These are phyloP conservation scores for Cytospora schulzeri DNA, from an alignment of 2,329 filamentous ascomycete genomes.

Conservation along the genomic window DNA sequence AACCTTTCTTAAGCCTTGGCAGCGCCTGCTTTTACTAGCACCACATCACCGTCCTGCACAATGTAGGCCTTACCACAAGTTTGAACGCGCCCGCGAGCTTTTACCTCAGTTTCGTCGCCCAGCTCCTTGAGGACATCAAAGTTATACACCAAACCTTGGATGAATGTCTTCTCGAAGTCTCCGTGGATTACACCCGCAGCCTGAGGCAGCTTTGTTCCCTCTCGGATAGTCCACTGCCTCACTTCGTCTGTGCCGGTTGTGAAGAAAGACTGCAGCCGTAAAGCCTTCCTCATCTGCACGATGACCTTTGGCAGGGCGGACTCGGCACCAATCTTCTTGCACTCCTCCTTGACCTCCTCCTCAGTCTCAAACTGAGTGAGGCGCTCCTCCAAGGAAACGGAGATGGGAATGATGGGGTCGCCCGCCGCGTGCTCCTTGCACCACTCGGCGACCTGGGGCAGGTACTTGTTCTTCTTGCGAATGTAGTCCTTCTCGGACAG, in stretches of 20 bases:
- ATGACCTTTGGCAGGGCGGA: constrained; percentile 92
- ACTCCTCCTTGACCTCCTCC: constrained; percentile 77
- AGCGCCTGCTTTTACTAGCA: constrained; percentile 89
- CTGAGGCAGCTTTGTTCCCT: not conserved
- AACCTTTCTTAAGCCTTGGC: constrained; percentile 62
- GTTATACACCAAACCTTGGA: constrained; percentile 94
- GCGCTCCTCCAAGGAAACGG: constrained; percentile 90
- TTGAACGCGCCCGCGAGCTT: constrained; percentile 86
- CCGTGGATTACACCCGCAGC: constrained; percentile 56
- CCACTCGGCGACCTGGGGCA: constrained; percentile 92
- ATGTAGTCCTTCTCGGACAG: constrained; percentile 96
- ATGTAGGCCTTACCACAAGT: constrained; percentile 83
- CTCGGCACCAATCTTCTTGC: constrained; percentile 83
- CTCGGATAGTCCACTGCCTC: constrained; percentile 75
- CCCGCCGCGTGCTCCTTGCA: constrained; percentile 86
- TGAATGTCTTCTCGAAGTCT: constrained; percentile 93
- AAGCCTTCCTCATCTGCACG: constrained; percentile 85
- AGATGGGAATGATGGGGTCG: constrained; percentile 91
- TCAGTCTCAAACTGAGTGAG: constrained; percentile 80
- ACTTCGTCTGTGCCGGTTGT: constrained; percentile 95
- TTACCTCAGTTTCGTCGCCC: constrained; percentile 85
- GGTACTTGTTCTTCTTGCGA: constrained; percentile 99
- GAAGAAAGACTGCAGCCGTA: constrained; percentile 95
- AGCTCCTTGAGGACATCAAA: constrained; percentile 78
- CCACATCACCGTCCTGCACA: constrained; percentile 77